Base-by-base conservation (phyloP, 2,329 filamentous ascomycete species). In the Cordyceps fumosorosea region DNA sequence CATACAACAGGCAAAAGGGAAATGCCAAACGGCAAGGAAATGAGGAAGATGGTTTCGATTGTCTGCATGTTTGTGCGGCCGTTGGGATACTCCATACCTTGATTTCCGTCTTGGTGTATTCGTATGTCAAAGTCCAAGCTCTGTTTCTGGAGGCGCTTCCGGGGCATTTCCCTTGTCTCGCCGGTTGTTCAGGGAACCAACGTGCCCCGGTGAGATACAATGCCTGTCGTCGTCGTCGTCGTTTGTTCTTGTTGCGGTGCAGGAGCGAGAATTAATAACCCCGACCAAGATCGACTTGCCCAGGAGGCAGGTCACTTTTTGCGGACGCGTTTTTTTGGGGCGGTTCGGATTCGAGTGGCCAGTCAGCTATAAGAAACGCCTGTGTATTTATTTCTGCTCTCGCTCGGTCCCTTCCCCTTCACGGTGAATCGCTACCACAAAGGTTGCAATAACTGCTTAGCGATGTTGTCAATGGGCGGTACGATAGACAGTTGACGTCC, bases 61-160 rank as follows among this genome's bases (percentile, higher is more conserved):
- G 57, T 52, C 44, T 40, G 48, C 22, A 51, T 40, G 26, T 48
- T 12, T 50, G 24, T 44, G 18, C 11, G 32, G 34, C 18, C 20
- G 29, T 29, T 3, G 12, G 40, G 52, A 60, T 56, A 56, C n/a
- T 56, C 59, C 63, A 60, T 66, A 69, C 66, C 64, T 64, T 63
- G 63, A 40, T 44, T 60, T 55, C 63, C 54, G 68, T 73, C 73
- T 60, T 70, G 72, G 62, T 74, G 73, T 60, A 74, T 74, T 29
- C 29, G 29, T 29, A 29, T 29, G 29, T 7, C 29, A 29, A 29
- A 29, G 56, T 71, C 63, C 65, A 77, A 75, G 52, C 70, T 69
- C 61, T 70, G 73, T 57, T 71, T 72, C 54, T 70, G 68, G 40
- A 75, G 66, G 52, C 71, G 69, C 63, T 70, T 71, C 66, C 70